These are phyloP conservation scores for Microsporum canis DNA, from an alignment of 2,329 filamentous ascomycete species.

Conservation along the genomic window DNA sequence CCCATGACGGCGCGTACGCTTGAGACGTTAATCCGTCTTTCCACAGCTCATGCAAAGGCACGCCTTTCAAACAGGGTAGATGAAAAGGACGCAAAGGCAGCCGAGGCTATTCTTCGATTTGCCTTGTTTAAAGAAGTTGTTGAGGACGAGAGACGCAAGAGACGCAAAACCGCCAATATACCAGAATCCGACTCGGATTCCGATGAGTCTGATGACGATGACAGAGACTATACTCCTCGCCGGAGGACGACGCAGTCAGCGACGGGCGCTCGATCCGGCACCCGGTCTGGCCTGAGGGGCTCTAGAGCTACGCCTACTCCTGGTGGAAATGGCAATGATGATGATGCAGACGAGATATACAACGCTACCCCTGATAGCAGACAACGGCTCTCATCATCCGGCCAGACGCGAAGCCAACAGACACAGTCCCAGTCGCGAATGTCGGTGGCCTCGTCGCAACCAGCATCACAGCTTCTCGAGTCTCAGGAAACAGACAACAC, in stretches of 20 bases:
- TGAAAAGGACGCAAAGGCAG: slow-evolving; percentile 74
- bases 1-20: slow-evolving; percentile 95
- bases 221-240: slow-evolving; percentile 16
- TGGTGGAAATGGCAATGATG: slow-evolving; percentile 15
- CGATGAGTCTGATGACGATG: slow-evolving; percentile 26
- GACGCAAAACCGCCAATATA: slow-evolving; percentile 61
- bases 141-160: slow-evolving; percentile 64
- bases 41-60: slow-evolving; percentile 89
- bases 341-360: slow-evolving; percentile 42
- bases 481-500: slow-evolving; percentile 37
- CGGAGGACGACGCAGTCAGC: slow-evolving; percentile 18
- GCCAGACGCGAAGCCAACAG: slow-evolving; percentile 16
- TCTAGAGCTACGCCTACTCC: slow-evolving; percentile 23
- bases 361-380: slow-evolving; percentile 34
- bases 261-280: slow-evolving; percentile 24
- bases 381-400: not conserved
- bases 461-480: slow-evolving; percentile 57
- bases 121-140: slow-evolving; percentile 96
- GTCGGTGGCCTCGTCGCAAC: slow-evolving; percentile 69
- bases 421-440: slow-evolving; percentile 35
- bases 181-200: slow-evolving; percentile 51
- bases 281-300: slow-evolving; percentile 18
- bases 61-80: slow-evolving; percentile 80
- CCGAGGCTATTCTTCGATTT: slow-evolving; percentile 82
- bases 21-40: slow-evolving; percentile 94